phyloP scores from a whole-genome alignment of 306 rosid genomes.

The Pterocarpus macrocarpus region DNA sequence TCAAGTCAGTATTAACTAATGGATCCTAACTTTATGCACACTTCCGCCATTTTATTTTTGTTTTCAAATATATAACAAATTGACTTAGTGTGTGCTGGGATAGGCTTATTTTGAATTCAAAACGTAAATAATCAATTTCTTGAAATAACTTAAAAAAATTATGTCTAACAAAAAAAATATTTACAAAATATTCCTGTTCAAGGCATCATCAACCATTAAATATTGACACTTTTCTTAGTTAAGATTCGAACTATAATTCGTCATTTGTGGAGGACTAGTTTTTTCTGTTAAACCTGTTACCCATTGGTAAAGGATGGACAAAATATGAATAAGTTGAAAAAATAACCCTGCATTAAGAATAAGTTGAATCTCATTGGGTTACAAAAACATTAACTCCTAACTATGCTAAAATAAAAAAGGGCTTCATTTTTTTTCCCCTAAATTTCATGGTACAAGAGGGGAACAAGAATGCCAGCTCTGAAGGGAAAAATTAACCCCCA shows the following conservation, averaged over 20 bases:
- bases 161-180: too few species aligned
- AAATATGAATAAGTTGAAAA: conserved; percentile 5
- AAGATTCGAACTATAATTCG: too few species aligned
- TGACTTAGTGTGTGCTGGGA: not conserved
- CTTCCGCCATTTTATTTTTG: not conserved
- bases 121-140: too few species aligned
- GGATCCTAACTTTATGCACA: not conserved
- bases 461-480: not conserved
- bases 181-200: too few species aligned
- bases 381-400: not conserved
- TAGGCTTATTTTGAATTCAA: too few species aligned
- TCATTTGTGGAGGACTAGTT: too few species aligned
- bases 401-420: too few species aligned
- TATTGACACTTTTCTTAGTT: too few species aligned
- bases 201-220: too few species aligned
- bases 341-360: not conserved
- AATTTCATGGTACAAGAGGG: not conserved
- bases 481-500: not conserved
- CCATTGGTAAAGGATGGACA: not conserved
- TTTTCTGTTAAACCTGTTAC: too few species aligned
- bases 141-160: too few species aligned
- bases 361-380: not conserved
- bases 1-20: not conserved
- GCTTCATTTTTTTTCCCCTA: too few species aligned
- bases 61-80: conserved; percentile 1